phyloP scores from a whole-genome alignment of 306 rosid species.

The Senna tora region DNA sequence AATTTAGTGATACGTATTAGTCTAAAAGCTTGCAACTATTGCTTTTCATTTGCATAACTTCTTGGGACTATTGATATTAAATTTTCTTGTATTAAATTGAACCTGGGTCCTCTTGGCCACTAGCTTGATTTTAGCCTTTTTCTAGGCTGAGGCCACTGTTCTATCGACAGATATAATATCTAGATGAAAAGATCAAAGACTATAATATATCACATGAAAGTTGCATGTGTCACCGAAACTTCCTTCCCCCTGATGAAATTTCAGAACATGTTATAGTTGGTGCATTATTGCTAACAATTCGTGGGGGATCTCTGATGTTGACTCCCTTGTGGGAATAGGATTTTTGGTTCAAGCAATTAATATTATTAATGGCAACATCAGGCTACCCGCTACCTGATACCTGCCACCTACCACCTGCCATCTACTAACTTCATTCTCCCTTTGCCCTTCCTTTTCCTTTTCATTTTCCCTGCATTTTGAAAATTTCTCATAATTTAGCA shows the following conservation, averaged over 20 bases:
- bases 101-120: background rate
- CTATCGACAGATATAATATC: background rate
- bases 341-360: constrained; percentile 24
- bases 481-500: background rate
- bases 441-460: too few relatives aligned
- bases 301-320: background rate
- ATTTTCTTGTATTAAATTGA: background rate
- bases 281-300: background rate
- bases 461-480: too few relatives aligned
- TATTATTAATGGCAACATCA: constrained; percentile 24
- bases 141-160: background rate
- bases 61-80: background rate
- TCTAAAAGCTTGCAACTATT: background rate
- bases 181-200: background rate
- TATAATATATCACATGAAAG: background rate
- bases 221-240: background rate
- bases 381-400: background rate
- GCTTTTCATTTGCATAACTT: background rate
- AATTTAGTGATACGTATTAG: background rate
- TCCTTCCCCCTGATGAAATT: background rate
- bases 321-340: constrained; percentile 1
- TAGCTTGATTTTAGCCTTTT: background rate
- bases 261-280: background rate
- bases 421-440: too few relatives aligned
- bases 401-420: too few relatives aligned